Evolutionary conservation across 352 stramenopile species (phyloP), one percentile per base, ranked within the genome.

Genomic region (Phytophthora palmivora): DNA sequence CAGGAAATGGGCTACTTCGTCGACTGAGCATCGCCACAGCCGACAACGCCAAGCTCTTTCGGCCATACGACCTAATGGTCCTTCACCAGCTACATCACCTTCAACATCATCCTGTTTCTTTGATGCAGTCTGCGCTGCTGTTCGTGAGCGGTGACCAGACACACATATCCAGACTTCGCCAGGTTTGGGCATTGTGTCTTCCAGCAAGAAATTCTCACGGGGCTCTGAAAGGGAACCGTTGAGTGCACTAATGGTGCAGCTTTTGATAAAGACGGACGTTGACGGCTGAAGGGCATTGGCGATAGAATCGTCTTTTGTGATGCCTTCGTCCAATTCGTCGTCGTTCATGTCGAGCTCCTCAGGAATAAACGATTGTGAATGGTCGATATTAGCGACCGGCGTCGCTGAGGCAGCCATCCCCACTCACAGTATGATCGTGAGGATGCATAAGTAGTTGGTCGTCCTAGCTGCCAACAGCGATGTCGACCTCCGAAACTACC

Each of bases 121-220:
- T 8, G 65, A 72, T 6, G 58, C 59, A 22, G 71, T 79, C 36
- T 60, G 55, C 28, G 67, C 69, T 22, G 60, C 57, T 14, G 61
- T 48, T 51, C 80, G 64, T 21, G 74, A 68, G 4, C 82, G 79
- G 45, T 93, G 80, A 14, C 74, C 71, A 0, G 80, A 81, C 6
- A 88, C 58, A 30, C 82, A 89, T n/a, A 88, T 53, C 82, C 84
- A 93, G 3, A 93, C 82, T 58, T 93, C 84, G 0, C 82, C 82
- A 4, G 79, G 72, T 50, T 91, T 93, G 10, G 82, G 84, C 78
- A 93, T 90, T 14, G 76, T 79, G 47, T 93, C 84, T 63, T 93
- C 82, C 0, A 91, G 58, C 32, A 91, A 60, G 49, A 89, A 88
- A 41, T 72, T 81, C 41, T 89, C 81, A n/a, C 43, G 67, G 10